phyloP scores from a whole-genome alignment of 805 yeast genomes.

The Monosporozyma aquatica region DNA sequence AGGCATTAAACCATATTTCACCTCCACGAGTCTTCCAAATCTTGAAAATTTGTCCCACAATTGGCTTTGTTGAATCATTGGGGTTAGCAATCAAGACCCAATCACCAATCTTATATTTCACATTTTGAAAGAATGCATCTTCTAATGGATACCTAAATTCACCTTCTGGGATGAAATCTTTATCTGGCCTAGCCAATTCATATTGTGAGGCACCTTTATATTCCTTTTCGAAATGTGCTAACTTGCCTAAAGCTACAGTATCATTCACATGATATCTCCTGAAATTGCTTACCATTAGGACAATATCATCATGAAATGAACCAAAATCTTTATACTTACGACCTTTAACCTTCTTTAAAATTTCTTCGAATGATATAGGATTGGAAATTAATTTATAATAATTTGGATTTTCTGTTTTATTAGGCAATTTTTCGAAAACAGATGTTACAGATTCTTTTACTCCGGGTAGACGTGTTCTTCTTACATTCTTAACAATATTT shows the following conservation, averaged over 20 bases:
- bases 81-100: slow-evolving; percentile 87
- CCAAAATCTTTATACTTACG: slow-evolving; percentile 73
- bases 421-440: slow-evolving; percentile 78
- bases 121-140: slow-evolving; percentile 60
- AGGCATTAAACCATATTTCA: slow-evolving; percentile 79
- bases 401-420: slow-evolving; percentile 32
- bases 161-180: slow-evolving; percentile 53
- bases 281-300: slow-evolving; percentile 64
- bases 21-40: slow-evolving; percentile 82
- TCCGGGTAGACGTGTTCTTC: slow-evolving; percentile 54
- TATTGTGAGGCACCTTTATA: slow-evolving; percentile 49
- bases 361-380: slow-evolving; percentile 63
- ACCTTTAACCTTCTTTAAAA: slow-evolving; percentile 75
- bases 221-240: slow-evolving; percentile 52
- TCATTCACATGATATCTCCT: slow-evolving; percentile 53
- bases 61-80: slow-evolving; percentile 82
- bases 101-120: slow-evolving; percentile 77
- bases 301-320: slow-evolving; percentile 67
- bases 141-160: slow-evolving; percentile 76
- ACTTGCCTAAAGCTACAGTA: slow-evolving; percentile 50
- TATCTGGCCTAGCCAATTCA: slow-evolving; percentile 76
- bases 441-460: slow-evolving; percentile 44
- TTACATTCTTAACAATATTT: slow-evolving; percentile 70
- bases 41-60: slow-evolving; percentile 87
- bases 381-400: slow-evolving; percentile 43